phyloP scores from a whole-genome alignment of 73 alveolate species.

The Tetrahymena thermophila region DNA sequence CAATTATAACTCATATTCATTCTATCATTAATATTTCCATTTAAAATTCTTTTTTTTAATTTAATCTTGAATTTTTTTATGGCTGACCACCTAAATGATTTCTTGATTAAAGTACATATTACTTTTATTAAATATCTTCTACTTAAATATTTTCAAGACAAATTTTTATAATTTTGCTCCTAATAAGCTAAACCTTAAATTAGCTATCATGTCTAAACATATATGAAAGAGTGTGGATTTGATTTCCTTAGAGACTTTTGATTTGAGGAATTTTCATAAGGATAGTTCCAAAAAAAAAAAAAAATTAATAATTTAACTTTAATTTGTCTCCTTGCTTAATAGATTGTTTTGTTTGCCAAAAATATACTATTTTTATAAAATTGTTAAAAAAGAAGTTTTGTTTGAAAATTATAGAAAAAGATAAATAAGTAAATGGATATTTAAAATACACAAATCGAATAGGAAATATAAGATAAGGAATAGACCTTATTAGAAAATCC shows the following conservation, averaged over 20 bases:
- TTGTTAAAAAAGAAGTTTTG: background rate
- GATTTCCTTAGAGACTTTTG: too few relatives aligned
- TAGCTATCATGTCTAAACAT: background rate
- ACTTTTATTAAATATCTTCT: background rate
- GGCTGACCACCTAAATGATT: background rate
- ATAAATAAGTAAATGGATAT: background rate
- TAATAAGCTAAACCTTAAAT: background rate
- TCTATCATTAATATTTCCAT: background rate
- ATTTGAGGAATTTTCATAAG: background rate
- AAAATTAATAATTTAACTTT: background rate
- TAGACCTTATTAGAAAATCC: background rate
- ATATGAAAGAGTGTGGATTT: too few relatives aligned
- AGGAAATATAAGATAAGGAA: background rate
- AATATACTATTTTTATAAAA: too few relatives aligned
- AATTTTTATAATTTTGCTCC: too few relatives aligned
- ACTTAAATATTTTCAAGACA: background rate
- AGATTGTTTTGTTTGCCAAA: background rate
- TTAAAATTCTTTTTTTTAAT: too few relatives aligned
- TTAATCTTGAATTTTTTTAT: background rate
- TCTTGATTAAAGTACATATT: too few relatives aligned
- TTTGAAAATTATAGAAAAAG: background rate
- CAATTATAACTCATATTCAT: background rate
- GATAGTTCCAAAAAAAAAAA: background rate
- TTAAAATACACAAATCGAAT: background rate
- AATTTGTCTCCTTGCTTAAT: background rate